These are phyloP conservation scores for Pezicula carpinea DNA, from an alignment of 2,329 filamentous ascomycete genomes.

Conservation along the genomic window DNA sequence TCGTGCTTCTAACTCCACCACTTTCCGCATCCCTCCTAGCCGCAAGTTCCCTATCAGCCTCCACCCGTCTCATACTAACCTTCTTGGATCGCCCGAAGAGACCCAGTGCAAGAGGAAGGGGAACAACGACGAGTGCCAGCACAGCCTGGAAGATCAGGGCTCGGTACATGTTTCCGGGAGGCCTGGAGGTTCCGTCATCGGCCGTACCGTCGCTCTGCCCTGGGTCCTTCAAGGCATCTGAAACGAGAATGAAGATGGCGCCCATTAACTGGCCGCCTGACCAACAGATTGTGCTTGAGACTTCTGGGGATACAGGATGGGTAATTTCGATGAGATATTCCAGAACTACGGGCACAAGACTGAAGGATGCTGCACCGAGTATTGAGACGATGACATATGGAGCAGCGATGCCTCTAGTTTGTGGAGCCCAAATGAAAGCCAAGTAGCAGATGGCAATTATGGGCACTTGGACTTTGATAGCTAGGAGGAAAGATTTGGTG, in stretches of 20 bases:
- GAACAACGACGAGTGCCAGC: slow-evolving; percentile 58
- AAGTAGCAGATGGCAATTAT: slow-evolving; percentile 71
- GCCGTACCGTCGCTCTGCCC: slow-evolving; percentile 31
- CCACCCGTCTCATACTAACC: slow-evolving; percentile 45
- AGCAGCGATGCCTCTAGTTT: slow-evolving; percentile 49
- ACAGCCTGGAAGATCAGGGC: slow-evolving; percentile 77
- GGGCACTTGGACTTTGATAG: slow-evolving; percentile 71
- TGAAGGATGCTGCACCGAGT: slow-evolving; percentile 76
- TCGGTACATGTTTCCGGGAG: slow-evolving; percentile 67
- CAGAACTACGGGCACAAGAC: slow-evolving; percentile 75
- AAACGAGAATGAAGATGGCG: slow-evolving; percentile 77
- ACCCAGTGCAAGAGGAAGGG: slow-evolving; percentile 65
- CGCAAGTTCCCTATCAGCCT: slow-evolving; percentile 42
- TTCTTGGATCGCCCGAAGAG: slow-evolving; percentile 58
- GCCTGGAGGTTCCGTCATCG: slow-evolving; percentile 37
- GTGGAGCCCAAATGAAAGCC: slow-evolving; percentile 74
- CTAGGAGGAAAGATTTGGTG: slow-evolving; percentile 71
- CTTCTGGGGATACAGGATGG: slow-evolving; percentile 80
- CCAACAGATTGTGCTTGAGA: slow-evolving; percentile 83
- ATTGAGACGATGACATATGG: slow-evolving; percentile 72
- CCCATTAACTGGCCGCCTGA: slow-evolving; percentile 80
- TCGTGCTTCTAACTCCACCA: slow-evolving; percentile 1
- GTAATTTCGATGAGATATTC: slow-evolving; percentile 86
- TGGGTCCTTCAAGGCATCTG: slow-evolving; percentile 63
- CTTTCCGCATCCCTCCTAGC: slow-evolving; percentile 49